phyloP scores from a whole-genome alignment of 176 grass and related monocot genomes.

The Oryza punctata region DNA sequence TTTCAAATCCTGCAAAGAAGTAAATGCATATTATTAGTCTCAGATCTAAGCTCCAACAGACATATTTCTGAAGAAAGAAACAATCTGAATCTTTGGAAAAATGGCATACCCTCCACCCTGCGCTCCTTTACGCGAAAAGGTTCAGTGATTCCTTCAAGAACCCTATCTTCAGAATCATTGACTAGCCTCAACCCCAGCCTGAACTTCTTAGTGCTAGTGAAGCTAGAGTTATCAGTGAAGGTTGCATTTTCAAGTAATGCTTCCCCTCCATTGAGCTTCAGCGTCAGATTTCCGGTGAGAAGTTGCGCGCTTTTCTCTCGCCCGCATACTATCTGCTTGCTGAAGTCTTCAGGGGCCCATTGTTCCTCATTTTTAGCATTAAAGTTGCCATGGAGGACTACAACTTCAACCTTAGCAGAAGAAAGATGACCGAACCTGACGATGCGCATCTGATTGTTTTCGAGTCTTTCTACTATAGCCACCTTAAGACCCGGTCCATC shows the following conservation, averaged over 20 bases:
- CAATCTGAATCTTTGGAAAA: background rate
- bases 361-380: slow-evolving; percentile 48
- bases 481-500: slow-evolving; percentile 45
- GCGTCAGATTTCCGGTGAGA: slow-evolving; percentile 42
- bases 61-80: background rate
- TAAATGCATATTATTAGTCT: background rate
- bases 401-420: slow-evolving; percentile 49
- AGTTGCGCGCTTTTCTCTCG: slow-evolving; percentile 50
- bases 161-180: slow-evolving; percentile 31
- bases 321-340: slow-evolving; percentile 44
- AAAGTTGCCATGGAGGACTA: slow-evolving; percentile 61
- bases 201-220: slow-evolving; percentile 58
- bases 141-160: slow-evolving; percentile 56
- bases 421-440: slow-evolving; percentile 49
- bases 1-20: slow-evolving; percentile 45
- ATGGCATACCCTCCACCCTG: slow-evolving; percentile 51
- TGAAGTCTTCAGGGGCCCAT: slow-evolving; percentile 53
- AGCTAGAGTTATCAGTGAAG: slow-evolving; percentile 71
- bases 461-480: slow-evolving; percentile 44
- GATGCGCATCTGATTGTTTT: slow-evolving; percentile 12
- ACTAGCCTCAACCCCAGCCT: slow-evolving; percentile 58
- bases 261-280: slow-evolving; percentile 55
- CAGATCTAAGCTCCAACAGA: background rate
- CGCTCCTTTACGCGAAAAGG: slow-evolving; percentile 68
- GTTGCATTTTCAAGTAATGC: slow-evolving; percentile 43